Evolutionary conservation across 768 basidiomycete genomes (phyloP).

Genomic region (Amyloporia xantha): DNA sequence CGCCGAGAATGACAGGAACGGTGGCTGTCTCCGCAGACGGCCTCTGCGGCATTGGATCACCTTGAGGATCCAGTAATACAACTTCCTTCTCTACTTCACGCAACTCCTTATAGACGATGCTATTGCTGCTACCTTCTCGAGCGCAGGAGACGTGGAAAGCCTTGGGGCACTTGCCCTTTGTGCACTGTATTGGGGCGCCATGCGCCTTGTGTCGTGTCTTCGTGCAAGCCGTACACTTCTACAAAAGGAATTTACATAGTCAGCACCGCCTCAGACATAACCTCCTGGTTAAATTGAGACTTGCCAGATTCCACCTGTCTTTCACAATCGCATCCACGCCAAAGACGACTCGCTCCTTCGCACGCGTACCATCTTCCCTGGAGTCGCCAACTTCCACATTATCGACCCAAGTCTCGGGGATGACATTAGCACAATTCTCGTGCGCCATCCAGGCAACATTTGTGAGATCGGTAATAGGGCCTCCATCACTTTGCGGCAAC

Average conservation of each 20-base stretch:
- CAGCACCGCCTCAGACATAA: background rate
- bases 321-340: conserved; percentile 86
- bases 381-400: conserved; percentile 38
- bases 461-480: conserved; percentile 17
- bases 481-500: conserved; percentile 39
- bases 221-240: conserved; percentile 92
- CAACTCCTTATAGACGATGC: conserved; percentile 55
- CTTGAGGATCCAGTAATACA: conserved; percentile 44
- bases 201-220: conserved; percentile 60
- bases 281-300: no score
- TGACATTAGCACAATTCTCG: conserved; percentile 66
- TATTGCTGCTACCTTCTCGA: conserved; percentile 41
- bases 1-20: no score
- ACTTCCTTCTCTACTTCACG: conserved; percentile 79
- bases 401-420: conserved; percentile 93
- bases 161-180: conserved; percentile 88
- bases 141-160: conserved; percentile 95
- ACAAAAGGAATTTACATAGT: background rate
- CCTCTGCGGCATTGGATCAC: conserved; percentile 11
- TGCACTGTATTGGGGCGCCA: conserved; percentile 86
- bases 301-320: conserved; percentile 88
- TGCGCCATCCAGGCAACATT: conserved; percentile 66
- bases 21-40: no score
- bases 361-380: conserved; percentile 25
- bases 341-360: conserved; percentile 54